Conservation (phyloP, 495 filamentous ascomycete genomes). For the Penicillium bialowiezense region DNA sequence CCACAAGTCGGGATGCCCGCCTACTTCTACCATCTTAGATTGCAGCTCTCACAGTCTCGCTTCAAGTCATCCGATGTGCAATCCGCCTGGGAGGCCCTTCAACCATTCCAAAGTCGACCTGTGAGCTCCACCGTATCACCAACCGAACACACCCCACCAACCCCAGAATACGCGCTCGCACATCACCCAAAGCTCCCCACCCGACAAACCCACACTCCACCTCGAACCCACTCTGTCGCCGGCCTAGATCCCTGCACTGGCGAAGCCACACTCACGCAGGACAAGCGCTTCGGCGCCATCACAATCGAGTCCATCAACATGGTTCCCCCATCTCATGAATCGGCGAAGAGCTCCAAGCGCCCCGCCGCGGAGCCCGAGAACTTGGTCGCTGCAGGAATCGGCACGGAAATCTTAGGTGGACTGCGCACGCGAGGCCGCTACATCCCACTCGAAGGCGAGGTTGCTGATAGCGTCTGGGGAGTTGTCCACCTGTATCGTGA, state of each 20-base stretch:
- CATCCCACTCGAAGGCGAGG: constrained; percentile 68
- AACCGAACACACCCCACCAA: neutral
- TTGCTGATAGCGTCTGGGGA: constrained; percentile 84
- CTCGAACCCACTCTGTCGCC: neutral
- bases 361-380: constrained; percentile 22
- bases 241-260: constrained; percentile 1
- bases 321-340: constrained; percentile 34
- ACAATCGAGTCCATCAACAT: constrained; percentile 69
- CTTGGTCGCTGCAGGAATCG: constrained; percentile 46
- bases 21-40: constrained; percentile 87
- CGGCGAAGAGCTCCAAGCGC: constrained; percentile 14
- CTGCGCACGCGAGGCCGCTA: constrained; percentile 74
- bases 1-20: constrained; percentile 61
- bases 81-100: constrained; percentile 41
- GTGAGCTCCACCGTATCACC: constrained; percentile 13
- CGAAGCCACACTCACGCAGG: constrained; percentile 32
- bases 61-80: constrained; percentile 28
- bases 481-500: constrained; percentile 94
- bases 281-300: constrained; percentile 64
- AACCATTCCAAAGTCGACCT: constrained; percentile 32
- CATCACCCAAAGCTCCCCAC: constrained; percentile 4
- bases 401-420: constrained; percentile 51
- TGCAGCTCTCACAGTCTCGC: constrained; percentile 54
- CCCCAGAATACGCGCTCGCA: neutral
- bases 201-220: neutral